Conservation (phyloP, 495 filamentous ascomycete genomes). For the Aspergillus egyptiacus region DNA sequence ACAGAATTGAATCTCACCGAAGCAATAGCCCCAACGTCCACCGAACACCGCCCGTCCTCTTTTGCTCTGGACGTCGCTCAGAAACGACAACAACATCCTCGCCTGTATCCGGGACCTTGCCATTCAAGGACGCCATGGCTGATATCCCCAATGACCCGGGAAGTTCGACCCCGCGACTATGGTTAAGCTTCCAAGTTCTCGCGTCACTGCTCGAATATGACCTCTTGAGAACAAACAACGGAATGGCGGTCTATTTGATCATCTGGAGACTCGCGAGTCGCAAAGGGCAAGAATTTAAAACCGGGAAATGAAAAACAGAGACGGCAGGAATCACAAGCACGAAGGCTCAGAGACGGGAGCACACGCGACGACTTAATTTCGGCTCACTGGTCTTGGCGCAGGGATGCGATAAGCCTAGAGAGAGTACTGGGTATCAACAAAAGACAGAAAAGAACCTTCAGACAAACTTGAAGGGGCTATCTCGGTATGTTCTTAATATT, state of each 20-base stretch:
- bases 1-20: conserved; percentile 44
- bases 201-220: neutral
- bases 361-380: conserved; percentile 9
- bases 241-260: neutral
- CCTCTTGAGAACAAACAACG: neutral
- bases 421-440: too few species aligned
- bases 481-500: too few species aligned
- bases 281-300: neutral
- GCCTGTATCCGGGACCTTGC: conserved; percentile 20
- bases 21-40: conserved; percentile 53
- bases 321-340: conserved; percentile 7
- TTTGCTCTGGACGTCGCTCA: conserved; percentile 16
- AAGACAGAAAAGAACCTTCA: neutral
- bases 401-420: neutral
- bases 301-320: neutral
- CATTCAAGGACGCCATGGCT: conserved; percentile 26
- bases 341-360: neutral
- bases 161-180: conserved; percentile 5
- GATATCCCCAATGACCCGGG: conserved; percentile 1
- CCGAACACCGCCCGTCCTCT: conserved; percentile 34
- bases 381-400: conserved; percentile 10
- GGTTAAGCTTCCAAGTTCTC: conserved; percentile 5
- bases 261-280: neutral
- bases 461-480: too few species aligned
- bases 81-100: conserved; percentile 13